Percentiles rank a stretch among this genome's conserved stretches.
Conservation (phyloP, 495 filamentous ascomycete genomes). For the Hypoxylon lienhwacheense region DNA sequence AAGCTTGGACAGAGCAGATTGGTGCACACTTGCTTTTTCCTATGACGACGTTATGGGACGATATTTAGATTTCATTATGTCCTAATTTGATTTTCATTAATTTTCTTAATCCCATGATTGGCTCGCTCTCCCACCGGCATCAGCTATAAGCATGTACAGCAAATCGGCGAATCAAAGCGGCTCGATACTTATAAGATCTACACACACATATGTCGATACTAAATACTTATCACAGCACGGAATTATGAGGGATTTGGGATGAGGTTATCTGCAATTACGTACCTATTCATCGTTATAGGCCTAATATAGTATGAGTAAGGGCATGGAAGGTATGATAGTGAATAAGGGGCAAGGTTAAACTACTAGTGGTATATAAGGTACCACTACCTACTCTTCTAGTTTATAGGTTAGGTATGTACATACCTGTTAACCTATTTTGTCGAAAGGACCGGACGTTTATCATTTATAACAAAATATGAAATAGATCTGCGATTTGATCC, state of each 20-base stretch:
- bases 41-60: conserved; percentile 37
- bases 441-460: conserved; percentile 1
- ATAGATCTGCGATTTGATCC: conserved; percentile 34
- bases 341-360: neutral
- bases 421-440: neutral
- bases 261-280: no score
- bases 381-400: neutral
- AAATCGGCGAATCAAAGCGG: conserved; percentile 26
- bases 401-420: neutral
- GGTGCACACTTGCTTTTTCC: conserved; percentile 23
- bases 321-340: neutral
- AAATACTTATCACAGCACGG: conserved; percentile 22
- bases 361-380: neutral
- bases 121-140: conserved; percentile 24
- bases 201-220: conserved; percentile 13
- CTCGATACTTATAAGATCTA: conserved; percentile 18
- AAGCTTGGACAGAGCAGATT: conserved; percentile 18
- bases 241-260: conserved; percentile 14
- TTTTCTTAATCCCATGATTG: conserved; percentile 13
- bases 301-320: neutral
- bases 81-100: conserved; percentile 30
- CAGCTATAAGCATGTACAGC: conserved; percentile 20
- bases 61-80: conserved; percentile 20
- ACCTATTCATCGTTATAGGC: no score
- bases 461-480: conserved; percentile 25